A percentile compares a stretch with the other conserved stretches of the same genome.
Conservation (phyloP, 2,329 filamentous ascomycete species). For the Monosporascus sp. region DNA sequence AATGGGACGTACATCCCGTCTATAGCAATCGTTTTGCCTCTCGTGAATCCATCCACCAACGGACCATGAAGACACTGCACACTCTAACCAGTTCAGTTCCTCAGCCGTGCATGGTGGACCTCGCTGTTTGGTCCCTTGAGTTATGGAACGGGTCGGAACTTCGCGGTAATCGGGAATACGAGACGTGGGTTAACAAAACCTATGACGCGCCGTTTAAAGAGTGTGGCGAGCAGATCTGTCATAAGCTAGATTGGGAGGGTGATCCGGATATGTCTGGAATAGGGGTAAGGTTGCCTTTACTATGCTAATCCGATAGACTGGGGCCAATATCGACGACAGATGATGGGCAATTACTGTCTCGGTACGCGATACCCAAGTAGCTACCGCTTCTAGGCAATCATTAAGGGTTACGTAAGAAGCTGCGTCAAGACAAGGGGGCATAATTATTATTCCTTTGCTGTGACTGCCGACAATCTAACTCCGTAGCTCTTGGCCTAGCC, state of each 20-base stretch:
- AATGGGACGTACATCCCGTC: too few relatives aligned
- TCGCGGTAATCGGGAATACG: neutral
- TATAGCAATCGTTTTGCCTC: too few relatives aligned
- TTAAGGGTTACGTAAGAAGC: too few relatives aligned
- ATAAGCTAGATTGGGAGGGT: conserved; percentile 10
- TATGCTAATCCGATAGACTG: neutral
- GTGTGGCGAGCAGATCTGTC: conserved; percentile 3
- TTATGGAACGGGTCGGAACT: neutral
- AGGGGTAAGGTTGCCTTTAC: conserved; percentile 1
- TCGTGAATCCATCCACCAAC: too few relatives aligned
- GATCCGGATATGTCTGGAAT: conserved; percentile 15
- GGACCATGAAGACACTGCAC: too few relatives aligned
- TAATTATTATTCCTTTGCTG: too few relatives aligned
- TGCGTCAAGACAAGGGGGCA: too few relatives aligned
- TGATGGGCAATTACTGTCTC: conserved; percentile 13
- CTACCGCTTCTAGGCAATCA: too few relatives aligned
- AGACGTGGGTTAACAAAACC: neutral
- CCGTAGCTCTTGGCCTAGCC: conserved; percentile 6
- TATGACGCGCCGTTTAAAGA: neutral
- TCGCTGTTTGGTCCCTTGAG: neutral
- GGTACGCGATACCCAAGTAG: neutral
- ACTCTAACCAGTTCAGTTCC: too few relatives aligned
- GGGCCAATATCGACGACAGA: conserved; percentile 1
- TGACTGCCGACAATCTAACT: neutral
- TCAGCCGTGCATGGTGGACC: neutral